phyloP scores from a whole-genome alignment of 768 basidiomycete species.

The Clitopilus hobsonii region DNA sequence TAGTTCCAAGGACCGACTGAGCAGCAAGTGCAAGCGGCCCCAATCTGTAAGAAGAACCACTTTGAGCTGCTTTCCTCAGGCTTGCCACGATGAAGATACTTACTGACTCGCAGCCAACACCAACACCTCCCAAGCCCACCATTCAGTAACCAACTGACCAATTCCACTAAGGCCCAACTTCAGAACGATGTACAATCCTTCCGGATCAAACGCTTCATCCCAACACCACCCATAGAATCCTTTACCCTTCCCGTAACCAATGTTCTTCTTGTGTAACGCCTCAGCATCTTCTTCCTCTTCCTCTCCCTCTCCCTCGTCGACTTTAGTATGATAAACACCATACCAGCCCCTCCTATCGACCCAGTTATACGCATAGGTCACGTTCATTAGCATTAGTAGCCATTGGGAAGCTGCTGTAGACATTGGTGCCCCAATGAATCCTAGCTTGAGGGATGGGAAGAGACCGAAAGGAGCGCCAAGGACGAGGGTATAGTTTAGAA shows the following conservation, averaged over 20 bases:
- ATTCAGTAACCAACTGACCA: conserved; percentile 81
- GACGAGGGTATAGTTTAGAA: conserved; percentile 74
- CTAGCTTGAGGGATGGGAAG: conserved; percentile 71
- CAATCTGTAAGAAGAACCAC: conserved; percentile 30
- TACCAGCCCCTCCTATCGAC: neutral
- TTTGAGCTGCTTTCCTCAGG: neutral
- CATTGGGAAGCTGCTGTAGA: conserved; percentile 73
- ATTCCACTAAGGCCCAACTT: conserved; percentile 81
- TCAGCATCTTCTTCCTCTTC: neutral
- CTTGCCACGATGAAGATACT: conserved; percentile 14
- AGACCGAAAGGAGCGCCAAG: conserved; percentile 39
- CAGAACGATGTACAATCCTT: conserved; percentile 52
- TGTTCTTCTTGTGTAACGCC: neutral
- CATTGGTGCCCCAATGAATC: conserved; percentile 89
- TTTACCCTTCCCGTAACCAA: conserved; percentile 22
- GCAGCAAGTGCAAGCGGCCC: conserved; percentile 77
- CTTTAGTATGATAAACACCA: neutral
- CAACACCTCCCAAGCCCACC: conserved; percentile 94
- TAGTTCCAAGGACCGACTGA: conserved; percentile 77
- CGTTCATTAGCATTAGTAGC: conserved; percentile 51
- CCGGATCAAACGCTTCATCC: conserved; percentile 59
- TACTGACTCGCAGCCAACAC: conserved; percentile 45
- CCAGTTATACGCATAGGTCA: conserved; percentile 71
- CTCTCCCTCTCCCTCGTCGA: neutral
- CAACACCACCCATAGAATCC: neutral